Percentiles rank a stretch among this genome's conserved stretches.
Conservation (phyloP, 2,329 filamentous ascomycete genomes). For the Arachnomyces sp. region DNA sequence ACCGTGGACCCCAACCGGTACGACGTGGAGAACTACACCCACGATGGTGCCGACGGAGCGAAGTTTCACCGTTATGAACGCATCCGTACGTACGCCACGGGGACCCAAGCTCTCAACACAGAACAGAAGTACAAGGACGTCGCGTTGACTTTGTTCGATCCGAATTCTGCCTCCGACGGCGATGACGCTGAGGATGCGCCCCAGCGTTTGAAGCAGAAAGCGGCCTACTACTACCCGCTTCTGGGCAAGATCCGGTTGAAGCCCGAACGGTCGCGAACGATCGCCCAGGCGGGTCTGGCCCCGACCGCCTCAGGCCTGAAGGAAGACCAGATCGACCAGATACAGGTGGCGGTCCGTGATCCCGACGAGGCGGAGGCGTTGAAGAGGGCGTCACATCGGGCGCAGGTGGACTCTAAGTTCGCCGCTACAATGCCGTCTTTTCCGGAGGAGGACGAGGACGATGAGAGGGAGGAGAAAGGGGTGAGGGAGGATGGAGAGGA, state of each 20-base stretch:
- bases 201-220: conserved; percentile 36
- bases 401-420: conserved; percentile 40
- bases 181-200: conserved; percentile 5
- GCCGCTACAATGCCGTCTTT: conserved; percentile 29
- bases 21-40: conserved; percentile 43
- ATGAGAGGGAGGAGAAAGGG: conserved; percentile 17
- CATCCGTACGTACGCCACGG: conserved; percentile 55
- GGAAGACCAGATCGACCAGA: conserved; percentile 45
- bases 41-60: conserved; percentile 35
- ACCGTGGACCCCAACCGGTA: conserved; percentile 47
- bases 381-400: conserved; percentile 38
- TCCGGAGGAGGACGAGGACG: conserved; percentile 15
- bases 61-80: conserved; percentile 50
- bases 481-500: conserved; percentile 13
- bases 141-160: conserved; percentile 52
- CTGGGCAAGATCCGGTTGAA: conserved; percentile 50
- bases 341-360: conserved; percentile 46
- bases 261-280: conserved; percentile 39
- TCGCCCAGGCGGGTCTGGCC: conserved; percentile 33
- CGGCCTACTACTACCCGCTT: conserved; percentile 57
- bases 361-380: conserved; percentile 43
- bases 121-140: conserved; percentile 50
- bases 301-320: conserved; percentile 31
- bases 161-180: conserved; percentile 24
- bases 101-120: conserved; percentile 44